These are phyloP conservation scores for Penicillium alfredii DNA, from an alignment of 495 filamentous ascomycete species.

Conservation along the genomic window DNA sequence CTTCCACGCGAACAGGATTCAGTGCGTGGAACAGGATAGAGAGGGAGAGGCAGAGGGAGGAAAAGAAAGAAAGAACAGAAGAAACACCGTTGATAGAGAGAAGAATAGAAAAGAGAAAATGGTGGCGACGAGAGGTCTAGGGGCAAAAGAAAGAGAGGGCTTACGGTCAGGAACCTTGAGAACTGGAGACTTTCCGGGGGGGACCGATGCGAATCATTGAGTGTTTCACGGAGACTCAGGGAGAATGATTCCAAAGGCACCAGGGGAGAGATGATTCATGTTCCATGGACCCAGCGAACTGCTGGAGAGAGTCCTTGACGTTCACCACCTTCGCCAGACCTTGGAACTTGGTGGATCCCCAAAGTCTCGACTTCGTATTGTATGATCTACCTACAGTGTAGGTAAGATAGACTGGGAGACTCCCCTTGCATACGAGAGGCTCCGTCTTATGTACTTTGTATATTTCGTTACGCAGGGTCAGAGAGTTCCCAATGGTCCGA, in stretches of 20 bases:
- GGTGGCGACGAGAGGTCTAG: slow-evolving; percentile 28
- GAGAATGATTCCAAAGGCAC: slow-evolving; percentile 15
- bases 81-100: too few species aligned
- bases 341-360: slow-evolving; percentile 5
- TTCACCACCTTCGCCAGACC: slow-evolving; percentile 13
- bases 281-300: slow-evolving; percentile 1
- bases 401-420: slow-evolving; percentile 2
- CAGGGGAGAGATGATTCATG: slow-evolving; percentile 21
- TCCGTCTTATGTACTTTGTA: too few species aligned
- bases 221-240: slow-evolving; percentile 17
- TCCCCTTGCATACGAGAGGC: slow-evolving; percentile 2
- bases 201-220: slow-evolving; percentile 26
- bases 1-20: slow-evolving; percentile 5
- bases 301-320: slow-evolving; percentile 21
- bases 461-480: too few species aligned
- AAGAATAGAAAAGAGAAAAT: slow-evolving; percentile 8
- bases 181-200: slow-evolving; percentile 17
- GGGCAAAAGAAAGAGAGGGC: slow-evolving; percentile 17
- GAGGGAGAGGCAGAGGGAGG: slow-evolving; percentile 1
- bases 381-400: too few species aligned
- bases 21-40: slow-evolving; percentile 8
- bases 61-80: background rate
- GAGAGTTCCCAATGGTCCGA: too few species aligned
- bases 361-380: background rate
- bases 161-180: slow-evolving; percentile 10